phyloP scores from a whole-genome alignment of 495 filamentous ascomycete species.

The Cetradonia linearis region DNA sequence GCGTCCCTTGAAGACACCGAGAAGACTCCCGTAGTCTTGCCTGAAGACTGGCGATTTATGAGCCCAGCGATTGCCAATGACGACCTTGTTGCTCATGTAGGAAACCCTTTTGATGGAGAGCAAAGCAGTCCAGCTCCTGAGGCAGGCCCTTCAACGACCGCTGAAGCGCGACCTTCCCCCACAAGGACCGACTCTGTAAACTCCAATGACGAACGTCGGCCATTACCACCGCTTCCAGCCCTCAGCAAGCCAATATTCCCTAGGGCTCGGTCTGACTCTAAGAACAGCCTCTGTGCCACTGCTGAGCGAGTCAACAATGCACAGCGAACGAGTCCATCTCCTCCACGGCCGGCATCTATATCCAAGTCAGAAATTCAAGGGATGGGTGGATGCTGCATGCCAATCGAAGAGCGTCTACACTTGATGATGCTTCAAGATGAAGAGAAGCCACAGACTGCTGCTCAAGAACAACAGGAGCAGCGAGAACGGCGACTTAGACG shows the following conservation, averaged over 20 bases:
- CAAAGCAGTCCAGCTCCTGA: constrained; percentile 55
- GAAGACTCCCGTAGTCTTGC: constrained; percentile 92
- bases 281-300: constrained; percentile 45
- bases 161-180: constrained; percentile 30
- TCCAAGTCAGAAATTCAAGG: constrained; percentile 62
- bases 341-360: constrained; percentile 50
- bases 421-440: constrained; percentile 72
- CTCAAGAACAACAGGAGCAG: constrained; percentile 33
- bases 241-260: constrained; percentile 31
- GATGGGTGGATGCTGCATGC: constrained; percentile 58
- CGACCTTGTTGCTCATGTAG: constrained; percentile 43
- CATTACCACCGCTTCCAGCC: constrained; percentile 63
- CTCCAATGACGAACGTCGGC: constrained; percentile 63
- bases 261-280: constrained; percentile 35
- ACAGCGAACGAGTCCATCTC: constrained; percentile 54
- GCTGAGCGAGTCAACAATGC: constrained; percentile 52
- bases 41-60: constrained; percentile 88
- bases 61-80: constrained; percentile 46
- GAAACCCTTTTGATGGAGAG: constrained; percentile 57
- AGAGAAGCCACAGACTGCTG: constrained; percentile 36
- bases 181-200: constrained; percentile 45
- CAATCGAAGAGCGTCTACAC: constrained; percentile 68
- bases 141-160: constrained; percentile 33
- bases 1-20: constrained; percentile 88
- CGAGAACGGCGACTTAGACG: constrained; percentile 48